Conservation (phyloP, 2,329 filamentous ascomycete species). For the Thielaviopsis euricoi region DNA sequence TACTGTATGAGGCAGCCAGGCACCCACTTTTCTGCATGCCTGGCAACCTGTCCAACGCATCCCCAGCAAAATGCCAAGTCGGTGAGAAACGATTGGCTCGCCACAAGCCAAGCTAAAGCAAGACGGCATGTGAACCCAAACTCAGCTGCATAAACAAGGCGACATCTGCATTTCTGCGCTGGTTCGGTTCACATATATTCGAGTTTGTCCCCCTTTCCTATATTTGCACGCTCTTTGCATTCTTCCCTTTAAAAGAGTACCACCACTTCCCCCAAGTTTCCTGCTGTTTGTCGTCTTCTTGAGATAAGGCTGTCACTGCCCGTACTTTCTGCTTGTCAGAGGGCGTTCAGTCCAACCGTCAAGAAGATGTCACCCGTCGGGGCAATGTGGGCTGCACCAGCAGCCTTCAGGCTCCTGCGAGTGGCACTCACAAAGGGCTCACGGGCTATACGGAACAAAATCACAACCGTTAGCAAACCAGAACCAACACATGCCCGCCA, state of each 20-base stretch:
- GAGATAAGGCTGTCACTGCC: slow-evolving; percentile 2
- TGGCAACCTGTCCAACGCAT: slow-evolving; percentile 5
- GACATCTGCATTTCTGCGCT: background rate
- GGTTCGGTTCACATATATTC: slow-evolving; percentile 2
- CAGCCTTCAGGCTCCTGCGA: slow-evolving; percentile 37
- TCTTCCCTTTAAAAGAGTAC: background rate
- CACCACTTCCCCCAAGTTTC: background rate
- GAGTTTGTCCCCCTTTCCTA: background rate
- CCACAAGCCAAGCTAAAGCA: slow-evolving; percentile 2
- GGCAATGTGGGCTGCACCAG: slow-evolving; percentile 37
- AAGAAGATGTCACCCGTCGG: slow-evolving; percentile 36
- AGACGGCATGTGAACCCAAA: slow-evolving; percentile 6
- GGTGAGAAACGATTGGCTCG: slow-evolving; percentile 6
- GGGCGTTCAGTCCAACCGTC: background rate
- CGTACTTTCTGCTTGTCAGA: slow-evolving; percentile 2
- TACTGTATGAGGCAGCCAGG: slow-evolving; percentile 6
- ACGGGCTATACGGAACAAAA: slow-evolving; percentile 33
- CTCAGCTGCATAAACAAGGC: slow-evolving; percentile 7
- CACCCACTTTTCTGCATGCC: background rate
- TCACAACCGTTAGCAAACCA: slow-evolving; percentile 28
- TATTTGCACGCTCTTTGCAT: background rate
- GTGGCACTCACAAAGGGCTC: slow-evolving; percentile 34
- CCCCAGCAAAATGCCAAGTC: slow-evolving; percentile 2
- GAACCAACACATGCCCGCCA: slow-evolving; percentile 30
- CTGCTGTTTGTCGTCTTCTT: slow-evolving; percentile 1